A percentile compares a stretch with the other conserved stretches of the same genome.
Evolutionary conservation across 208 protist species (phyloP).

Genomic region (Trypanosoma lewisi): DNA sequence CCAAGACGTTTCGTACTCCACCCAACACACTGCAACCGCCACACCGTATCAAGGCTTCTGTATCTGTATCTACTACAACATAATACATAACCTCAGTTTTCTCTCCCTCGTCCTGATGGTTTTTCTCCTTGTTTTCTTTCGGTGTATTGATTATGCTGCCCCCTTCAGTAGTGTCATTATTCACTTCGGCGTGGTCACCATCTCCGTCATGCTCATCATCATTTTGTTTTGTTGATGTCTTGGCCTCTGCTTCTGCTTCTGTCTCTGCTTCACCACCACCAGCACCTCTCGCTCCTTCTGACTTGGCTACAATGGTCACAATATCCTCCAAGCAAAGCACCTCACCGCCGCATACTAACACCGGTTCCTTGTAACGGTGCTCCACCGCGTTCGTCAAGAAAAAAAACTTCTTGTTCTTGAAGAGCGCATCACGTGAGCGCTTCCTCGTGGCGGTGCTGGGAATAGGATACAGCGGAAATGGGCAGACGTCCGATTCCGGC

Average conservation of each 20-base stretch:
- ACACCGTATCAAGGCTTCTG: constrained; percentile 26
- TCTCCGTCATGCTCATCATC: constrained; percentile 6
- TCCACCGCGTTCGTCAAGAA: constrained; percentile 45
- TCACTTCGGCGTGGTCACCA: constrained; percentile 28
- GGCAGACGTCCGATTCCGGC: constrained; percentile 65
- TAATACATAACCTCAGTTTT: constrained; percentile 19
- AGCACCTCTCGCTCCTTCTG: background rate
- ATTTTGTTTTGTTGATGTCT: background rate
- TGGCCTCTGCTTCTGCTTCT: background rate
- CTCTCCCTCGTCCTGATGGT: background rate
- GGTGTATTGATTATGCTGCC: too few relatives aligned
- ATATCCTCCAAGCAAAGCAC: constrained; percentile 19
- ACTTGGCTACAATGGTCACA: constrained; percentile 11
- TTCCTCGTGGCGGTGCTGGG: constrained; percentile 42
- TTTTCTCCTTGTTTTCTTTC: background rate
- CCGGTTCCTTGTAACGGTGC: constrained; percentile 36
- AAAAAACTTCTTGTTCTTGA: constrained; percentile 44
- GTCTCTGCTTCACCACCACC: too few relatives aligned
- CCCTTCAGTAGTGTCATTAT: constrained; percentile 14
- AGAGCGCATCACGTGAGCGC: constrained; percentile 44
- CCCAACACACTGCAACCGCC: background rate
- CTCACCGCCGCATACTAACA: constrained; percentile 26
- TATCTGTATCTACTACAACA: constrained; percentile 54
- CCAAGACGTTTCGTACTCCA: constrained; percentile 5
- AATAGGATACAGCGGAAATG: constrained; percentile 77